Conservation (phyloP, 768 basidiomycete genomes). For the Pleurotus djamor region DNA sequence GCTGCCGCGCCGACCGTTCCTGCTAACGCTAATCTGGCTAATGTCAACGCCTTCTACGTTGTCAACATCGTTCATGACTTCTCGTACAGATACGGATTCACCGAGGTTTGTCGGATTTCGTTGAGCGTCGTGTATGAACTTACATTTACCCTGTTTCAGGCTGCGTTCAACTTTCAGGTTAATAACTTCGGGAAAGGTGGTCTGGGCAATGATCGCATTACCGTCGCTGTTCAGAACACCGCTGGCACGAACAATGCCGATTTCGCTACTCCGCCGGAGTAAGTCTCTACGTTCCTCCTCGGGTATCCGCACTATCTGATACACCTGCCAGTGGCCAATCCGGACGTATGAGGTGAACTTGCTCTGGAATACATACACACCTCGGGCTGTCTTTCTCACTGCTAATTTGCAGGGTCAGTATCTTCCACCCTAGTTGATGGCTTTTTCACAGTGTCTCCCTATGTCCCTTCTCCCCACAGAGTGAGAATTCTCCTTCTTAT, state of each 20-base stretch:
- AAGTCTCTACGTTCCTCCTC: conserved; percentile 9
- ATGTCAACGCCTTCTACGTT: conserved; percentile 55
- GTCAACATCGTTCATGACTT: conserved; percentile 58
- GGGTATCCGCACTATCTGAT: not conserved
- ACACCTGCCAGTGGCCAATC: conserved; percentile 26
- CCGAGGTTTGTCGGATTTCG: conserved; percentile 26
- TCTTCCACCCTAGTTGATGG: not conserved
- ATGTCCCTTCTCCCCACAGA: too few relatives aligned
- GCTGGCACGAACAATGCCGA: conserved; percentile 42
- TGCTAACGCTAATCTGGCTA: conserved; percentile 48
- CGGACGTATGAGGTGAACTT: conserved; percentile 29
- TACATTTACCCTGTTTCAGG: not conserved
- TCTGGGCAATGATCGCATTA: conserved; percentile 45
- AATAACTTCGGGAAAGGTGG: conserved; percentile 56
- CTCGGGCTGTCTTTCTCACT: too few relatives aligned
- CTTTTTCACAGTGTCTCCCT: not conserved
- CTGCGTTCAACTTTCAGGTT: conserved; percentile 54
- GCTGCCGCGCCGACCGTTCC: conserved; percentile 29
- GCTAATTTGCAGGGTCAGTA: not conserved
- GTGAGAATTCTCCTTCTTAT: not conserved
- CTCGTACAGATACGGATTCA: conserved; percentile 49
- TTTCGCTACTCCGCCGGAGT: conserved; percentile 43
- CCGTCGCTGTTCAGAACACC: conserved; percentile 48
- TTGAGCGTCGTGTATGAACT: not conserved
- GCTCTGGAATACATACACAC: too few relatives aligned